Base-by-base conservation (phyloP, 2,329 filamentous ascomycete genomes). In the Diaporthe velutina region DNA sequence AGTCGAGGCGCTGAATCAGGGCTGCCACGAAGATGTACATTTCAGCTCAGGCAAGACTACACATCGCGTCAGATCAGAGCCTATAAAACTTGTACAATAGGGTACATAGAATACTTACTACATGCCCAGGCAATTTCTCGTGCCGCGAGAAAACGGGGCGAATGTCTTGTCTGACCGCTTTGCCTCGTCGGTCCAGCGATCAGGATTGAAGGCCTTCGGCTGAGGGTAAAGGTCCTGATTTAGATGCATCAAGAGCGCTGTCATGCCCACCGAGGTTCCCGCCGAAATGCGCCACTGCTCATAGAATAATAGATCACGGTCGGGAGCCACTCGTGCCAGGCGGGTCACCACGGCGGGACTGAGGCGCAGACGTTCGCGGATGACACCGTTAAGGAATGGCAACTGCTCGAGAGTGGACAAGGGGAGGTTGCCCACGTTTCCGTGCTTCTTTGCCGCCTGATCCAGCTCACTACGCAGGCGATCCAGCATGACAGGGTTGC, bases 331-430 rank as follows among this genome's bases (percentile, higher is more conserved):
- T 19, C 87, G 85, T 57, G 86, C 83, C 7, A 86, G 78, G 0
- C 84, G 78, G 35, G 85, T 82, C 5, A 81, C 83, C 9, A 86
- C 78, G 0, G 81, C 83, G 2, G 86, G 84, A 61, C 86, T 84
- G 0, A 88, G 74, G 1, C 87, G 83, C 78, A 88, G 80, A 0
- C 84, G 82, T 76, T 89, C 87, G 38, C 81, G 83, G 15, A 89
- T 78, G 1, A 86, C 83, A 0, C 85, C 85, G 9, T 83, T 82
- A 4, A 88, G 81, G 75, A 86, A 88, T 0, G 79, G 80, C 19
- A 83, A 74, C 71, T 79, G 77, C 74, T 85, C 81, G n/a, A 85
- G 77, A 13, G 79, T 76, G 7, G 54, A n/a, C 15, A 66, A 60
- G 22, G 66, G 35, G n/a, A 52, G 17, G 13, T 67, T 10, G 4